Evolutionary conservation across 2,329 filamentous ascomycete species (phyloP).

Genomic region (Colletotrichum camelliae): DNA sequence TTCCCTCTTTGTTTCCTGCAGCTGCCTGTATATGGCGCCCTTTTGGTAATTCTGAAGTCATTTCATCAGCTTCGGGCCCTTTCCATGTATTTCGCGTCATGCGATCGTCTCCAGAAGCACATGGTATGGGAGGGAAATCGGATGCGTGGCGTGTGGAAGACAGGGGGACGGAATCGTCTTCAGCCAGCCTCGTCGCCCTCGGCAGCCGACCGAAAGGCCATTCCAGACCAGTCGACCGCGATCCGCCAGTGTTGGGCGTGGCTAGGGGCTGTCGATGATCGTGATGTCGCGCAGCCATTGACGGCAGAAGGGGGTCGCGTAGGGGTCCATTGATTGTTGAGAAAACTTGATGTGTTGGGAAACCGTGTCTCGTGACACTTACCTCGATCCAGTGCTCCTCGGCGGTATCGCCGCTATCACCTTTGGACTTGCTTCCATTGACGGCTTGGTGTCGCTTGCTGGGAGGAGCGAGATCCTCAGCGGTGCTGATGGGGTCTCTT

Average conservation of each 20-base stretch:
- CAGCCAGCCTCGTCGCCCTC: conserved; percentile 21
- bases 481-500: conserved; percentile 87
- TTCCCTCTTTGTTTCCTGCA: conserved; percentile 97
- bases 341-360: conserved; percentile 23
- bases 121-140: conserved; percentile 1
- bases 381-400: conserved; percentile 70
- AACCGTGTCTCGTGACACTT: conserved; percentile 53
- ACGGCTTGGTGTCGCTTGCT: conserved; percentile 85
- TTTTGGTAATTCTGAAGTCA: conserved; percentile 69
- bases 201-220: conserved; percentile 18
- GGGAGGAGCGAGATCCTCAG: conserved; percentile 85
- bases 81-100: conserved; percentile 16
- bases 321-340: conserved; percentile 23
- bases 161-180: conserved; percentile 7
- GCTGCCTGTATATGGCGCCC: conserved; percentile 95
- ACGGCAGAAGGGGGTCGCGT: conserved; percentile 16
- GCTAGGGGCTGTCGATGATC: conserved; percentile 17
- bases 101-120: background rate
- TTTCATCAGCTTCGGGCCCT: conserved; percentile 19
- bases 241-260: conserved; percentile 18
- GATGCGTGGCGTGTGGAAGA: conserved; percentile 1
- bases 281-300: conserved; percentile 19
- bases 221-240: conserved; percentile 19
- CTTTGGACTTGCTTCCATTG: conserved; percentile 72
- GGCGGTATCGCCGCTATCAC: conserved; percentile 60